Conservation (phyloP, 2,329 filamentous ascomycete species). For the Aspergillus sp. region DNA sequence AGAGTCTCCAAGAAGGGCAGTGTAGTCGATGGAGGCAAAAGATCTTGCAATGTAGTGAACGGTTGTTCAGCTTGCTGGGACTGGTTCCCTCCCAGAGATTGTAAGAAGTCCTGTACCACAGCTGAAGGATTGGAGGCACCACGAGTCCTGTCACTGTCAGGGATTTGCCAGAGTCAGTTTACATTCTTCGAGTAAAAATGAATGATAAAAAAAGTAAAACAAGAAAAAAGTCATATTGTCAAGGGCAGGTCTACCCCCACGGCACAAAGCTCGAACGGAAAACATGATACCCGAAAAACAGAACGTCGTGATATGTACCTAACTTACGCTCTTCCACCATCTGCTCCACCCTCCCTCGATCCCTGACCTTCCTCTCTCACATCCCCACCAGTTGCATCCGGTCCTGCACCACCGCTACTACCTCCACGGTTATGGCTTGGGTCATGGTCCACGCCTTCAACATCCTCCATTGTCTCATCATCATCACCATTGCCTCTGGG, state of each 20-base stretch:
- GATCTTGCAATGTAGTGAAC: constrained; percentile 82
- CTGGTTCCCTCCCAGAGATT: constrained; percentile 68
- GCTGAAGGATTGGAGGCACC: constrained; percentile 68
- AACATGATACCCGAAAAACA: constrained; percentile 13
- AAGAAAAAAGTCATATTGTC: constrained; percentile 4
- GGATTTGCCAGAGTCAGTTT: constrained; percentile 42
- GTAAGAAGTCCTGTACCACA: constrained; percentile 84
- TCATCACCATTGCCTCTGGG: constrained; percentile 59
- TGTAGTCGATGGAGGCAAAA: constrained; percentile 75
- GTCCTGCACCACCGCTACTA: constrained; percentile 76
- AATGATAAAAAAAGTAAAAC: constrained; percentile 12
- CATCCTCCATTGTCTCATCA: constrained; percentile 78
- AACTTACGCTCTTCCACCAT: constrained; percentile 99
- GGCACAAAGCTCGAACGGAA: constrained; percentile 1
- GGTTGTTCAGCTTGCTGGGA: constrained; percentile 57
- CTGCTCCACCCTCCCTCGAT: constrained; percentile 87
- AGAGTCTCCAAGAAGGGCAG: constrained; percentile 72
- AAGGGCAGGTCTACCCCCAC: constrained; percentile 7
- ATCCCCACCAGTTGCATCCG: constrained; percentile 87
- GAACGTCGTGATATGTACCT: constrained; percentile 64
- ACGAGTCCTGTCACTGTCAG: constrained; percentile 62
- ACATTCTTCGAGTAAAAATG: neutral
- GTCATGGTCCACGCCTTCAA: constrained; percentile 62
- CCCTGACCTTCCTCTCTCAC: constrained; percentile 85
- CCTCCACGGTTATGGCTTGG: constrained; percentile 58